These are phyloP conservation scores for Trichoderma guizhouense DNA, from an alignment of 2,329 filamentous ascomycete species.

Conservation along the genomic window DNA sequence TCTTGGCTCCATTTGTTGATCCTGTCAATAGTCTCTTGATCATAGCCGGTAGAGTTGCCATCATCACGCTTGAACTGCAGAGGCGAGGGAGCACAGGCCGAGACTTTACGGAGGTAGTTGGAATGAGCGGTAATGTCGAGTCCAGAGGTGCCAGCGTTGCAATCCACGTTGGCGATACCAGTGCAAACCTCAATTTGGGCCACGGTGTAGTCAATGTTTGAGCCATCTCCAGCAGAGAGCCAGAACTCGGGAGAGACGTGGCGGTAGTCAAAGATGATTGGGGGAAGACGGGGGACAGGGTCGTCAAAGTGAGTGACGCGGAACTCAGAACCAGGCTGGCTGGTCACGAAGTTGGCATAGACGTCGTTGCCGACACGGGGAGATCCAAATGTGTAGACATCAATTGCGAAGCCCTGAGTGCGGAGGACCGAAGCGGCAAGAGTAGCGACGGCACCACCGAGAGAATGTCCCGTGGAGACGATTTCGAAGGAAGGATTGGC, in stretches of 20 bases:
- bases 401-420: constrained; percentile 40
- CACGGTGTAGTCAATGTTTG: constrained; percentile 36
- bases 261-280: constrained; percentile 56
- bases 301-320: constrained; percentile 67
- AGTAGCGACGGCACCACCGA: constrained; percentile 63
- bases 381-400: constrained; percentile 65
- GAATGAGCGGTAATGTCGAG: constrained; percentile 45
- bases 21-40: constrained; percentile 39
- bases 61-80: constrained; percentile 27
- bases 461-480: constrained; percentile 64
- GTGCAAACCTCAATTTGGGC: constrained; percentile 45
- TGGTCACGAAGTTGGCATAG: constrained; percentile 52
- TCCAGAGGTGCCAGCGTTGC: constrained; percentile 49
- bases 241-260: constrained; percentile 72
- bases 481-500: constrained; percentile 52
- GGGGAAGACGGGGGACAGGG: constrained; percentile 65
- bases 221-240: constrained; percentile 40
- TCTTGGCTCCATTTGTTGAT: constrained; percentile 35
- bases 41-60: constrained; percentile 23
- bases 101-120: constrained; percentile 47
- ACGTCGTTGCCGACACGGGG: constrained; percentile 61
- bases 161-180: constrained; percentile 45
- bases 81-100: constrained; percentile 36
- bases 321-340: constrained; percentile 52
- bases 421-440: constrained; percentile 58